A percentile compares a stretch with the other conserved stretches of the same genome.
These are phyloP conservation scores for Yamadazyma blattariae DNA, from an alignment of 1,139 yeast genomes.

Conservation along the genomic window DNA sequence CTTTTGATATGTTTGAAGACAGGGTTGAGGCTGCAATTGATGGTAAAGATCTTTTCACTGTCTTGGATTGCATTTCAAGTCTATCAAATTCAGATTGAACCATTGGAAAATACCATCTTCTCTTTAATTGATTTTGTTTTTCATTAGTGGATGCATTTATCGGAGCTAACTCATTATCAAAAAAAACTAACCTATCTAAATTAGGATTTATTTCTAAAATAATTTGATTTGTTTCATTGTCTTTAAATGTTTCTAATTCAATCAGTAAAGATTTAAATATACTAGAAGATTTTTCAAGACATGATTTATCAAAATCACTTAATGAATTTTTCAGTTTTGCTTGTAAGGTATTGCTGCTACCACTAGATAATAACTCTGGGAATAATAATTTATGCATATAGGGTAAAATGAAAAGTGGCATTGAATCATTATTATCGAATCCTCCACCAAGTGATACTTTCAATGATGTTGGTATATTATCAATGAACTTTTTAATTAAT, in stretches of 20 bases:
- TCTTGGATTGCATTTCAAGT: constrained; percentile 17
- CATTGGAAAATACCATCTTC: constrained; percentile 39
- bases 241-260: constrained; percentile 31
- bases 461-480: constrained; percentile 26
- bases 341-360: constrained; percentile 8
- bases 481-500: constrained; percentile 21
- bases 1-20: constrained; percentile 15
- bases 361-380: constrained; percentile 34
- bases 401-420: constrained; percentile 40
- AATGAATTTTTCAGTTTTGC: constrained; percentile 24
- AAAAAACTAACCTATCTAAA: constrained; percentile 32
- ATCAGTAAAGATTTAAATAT: constrained; percentile 27
- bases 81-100: constrained; percentile 42
- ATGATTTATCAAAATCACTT: constrained; percentile 21
- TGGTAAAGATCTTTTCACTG: constrained; percentile 21
- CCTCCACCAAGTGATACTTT: constrained; percentile 29
- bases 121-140: constrained; percentile 26
- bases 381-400: constrained; percentile 43
- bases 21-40: no score
- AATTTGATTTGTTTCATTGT: constrained; percentile 29
- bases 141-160: constrained; percentile 11
- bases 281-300: constrained; percentile 27
- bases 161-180: constrained; percentile 22
- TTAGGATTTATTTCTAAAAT: constrained; percentile 34
- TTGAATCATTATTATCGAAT: constrained; percentile 23